These are phyloP conservation scores for Herpetomonas samuelpessoai DNA, from an alignment of 208 protist species.

Conservation along the genomic window DNA sequence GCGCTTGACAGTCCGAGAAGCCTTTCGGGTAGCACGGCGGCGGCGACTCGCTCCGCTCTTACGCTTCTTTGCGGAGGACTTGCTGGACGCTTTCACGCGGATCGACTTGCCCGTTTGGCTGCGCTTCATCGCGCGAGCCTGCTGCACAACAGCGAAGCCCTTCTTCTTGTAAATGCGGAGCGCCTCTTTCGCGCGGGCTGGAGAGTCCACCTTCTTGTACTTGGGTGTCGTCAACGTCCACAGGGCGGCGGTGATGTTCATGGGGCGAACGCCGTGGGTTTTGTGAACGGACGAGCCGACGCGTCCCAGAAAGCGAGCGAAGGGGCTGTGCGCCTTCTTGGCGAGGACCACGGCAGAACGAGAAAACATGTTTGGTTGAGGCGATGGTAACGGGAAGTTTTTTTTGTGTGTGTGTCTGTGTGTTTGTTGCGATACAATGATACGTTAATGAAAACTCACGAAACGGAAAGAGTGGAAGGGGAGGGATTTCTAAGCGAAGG, in stretches of 20 bases:
- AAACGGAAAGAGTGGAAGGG: too few relatives aligned
- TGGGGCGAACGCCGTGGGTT: constrained; percentile 6
- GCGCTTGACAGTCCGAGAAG: not conserved
- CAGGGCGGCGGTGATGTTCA: constrained; percentile 5
- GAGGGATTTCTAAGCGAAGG: too few relatives aligned
- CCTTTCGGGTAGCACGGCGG: too few relatives aligned
- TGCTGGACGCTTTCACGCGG: not conserved
- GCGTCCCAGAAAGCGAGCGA: constrained; percentile 3
- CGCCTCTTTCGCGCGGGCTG: constrained; percentile 7
- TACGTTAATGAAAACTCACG: too few relatives aligned
- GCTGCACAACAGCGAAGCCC: not conserved
- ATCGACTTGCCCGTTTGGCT: not conserved
- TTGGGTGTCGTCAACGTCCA: constrained; percentile 13
- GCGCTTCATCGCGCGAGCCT: not conserved
- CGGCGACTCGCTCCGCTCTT: too few relatives aligned
- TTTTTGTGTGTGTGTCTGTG: too few relatives aligned
- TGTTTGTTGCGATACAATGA: too few relatives aligned
- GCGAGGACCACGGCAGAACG: constrained; percentile 1
- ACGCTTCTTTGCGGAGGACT: not conserved
- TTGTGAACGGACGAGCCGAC: not conserved
- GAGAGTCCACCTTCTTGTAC: not conserved
- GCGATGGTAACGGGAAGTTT: too few relatives aligned
- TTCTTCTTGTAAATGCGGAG: constrained; percentile 1
- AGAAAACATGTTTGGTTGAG: constrained; percentile 13
- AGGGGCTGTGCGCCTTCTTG: not conserved